Base-by-base conservation (phyloP, 129 eudicot species). In the Logfia minima region DNA sequence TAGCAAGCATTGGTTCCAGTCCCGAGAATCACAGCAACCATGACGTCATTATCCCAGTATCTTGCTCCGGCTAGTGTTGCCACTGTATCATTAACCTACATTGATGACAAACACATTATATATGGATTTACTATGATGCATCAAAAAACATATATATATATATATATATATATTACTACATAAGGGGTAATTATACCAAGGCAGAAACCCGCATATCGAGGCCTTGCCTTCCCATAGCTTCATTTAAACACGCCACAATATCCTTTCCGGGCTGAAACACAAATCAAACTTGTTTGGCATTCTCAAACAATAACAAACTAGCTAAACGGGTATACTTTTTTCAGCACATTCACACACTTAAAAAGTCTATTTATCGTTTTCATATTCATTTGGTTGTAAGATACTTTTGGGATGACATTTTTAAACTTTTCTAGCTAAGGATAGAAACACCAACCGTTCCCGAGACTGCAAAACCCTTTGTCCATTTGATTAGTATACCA, bases 1-100 rank as follows among this genome's bases (percentile, higher is more conserved):
- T 90, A 93, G 84, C 94, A 86, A 48, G 98, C 98, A 77, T 93
- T 93, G 64, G 98, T 93, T 74, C 98, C 98, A 0, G 96, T 90
- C 29, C 98, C 96, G 8, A 93, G 80, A 79, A 93, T 88, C 51
- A 93, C 98, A 2, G 96, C 96, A 71, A 88, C 95, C 92, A 86
- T 84, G 75, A 88, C 95, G 80, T 93, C 96, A n/a, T 90, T 68
- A 66, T 93, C 92, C 92, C 88, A 86, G 71, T 90, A 93, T 84
- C 90, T 88, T 58, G 90, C 94, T 66, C 96, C 96, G 5, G 95
- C 96, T 72, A 93, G 81, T 37, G 98, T 90, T 81, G 89, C 98
- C 67, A 93, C 95, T 2, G 98, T 85, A 65, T 93, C 98, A 64
- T 90, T 93, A 32, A 93, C 96, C 98, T 92, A 83, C 37, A 73